Conservation (phyloP, 129 eudicot species). For the Flaveria bidentis region DNA sequence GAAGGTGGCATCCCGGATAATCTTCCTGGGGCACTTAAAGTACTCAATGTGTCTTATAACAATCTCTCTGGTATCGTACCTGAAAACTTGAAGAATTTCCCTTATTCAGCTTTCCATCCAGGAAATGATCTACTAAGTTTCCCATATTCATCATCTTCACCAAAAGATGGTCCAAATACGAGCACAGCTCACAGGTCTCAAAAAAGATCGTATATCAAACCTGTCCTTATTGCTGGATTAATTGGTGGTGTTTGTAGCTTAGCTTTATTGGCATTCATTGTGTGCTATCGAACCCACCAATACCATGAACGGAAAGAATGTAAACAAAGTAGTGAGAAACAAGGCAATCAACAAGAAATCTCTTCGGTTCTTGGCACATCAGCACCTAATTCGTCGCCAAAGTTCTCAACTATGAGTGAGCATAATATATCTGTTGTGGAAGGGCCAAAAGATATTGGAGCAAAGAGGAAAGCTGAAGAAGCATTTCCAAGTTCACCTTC, state of each 20-base stretch:
- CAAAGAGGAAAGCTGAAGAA: slow-evolving; percentile 37
- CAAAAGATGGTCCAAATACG: slow-evolving; percentile 32
- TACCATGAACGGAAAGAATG: slow-evolving; percentile 18
- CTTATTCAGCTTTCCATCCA: slow-evolving; percentile 78
- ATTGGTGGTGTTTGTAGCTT: slow-evolving; percentile 46
- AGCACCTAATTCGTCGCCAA: slow-evolving; percentile 30
- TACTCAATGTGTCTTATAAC: slow-evolving; percentile 64
- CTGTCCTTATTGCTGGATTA: slow-evolving; percentile 58
- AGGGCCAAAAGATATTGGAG: slow-evolving; percentile 32
- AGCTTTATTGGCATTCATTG: slow-evolving; percentile 42
- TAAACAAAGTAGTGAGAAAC: slow-evolving; percentile 35
- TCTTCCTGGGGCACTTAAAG: slow-evolving; percentile 55
- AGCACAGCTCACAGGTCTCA: slow-evolving; percentile 35
- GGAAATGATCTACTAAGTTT: slow-evolving; percentile 60
- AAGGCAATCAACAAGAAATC: slow-evolving; percentile 34
- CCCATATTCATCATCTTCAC: slow-evolving; percentile 43
- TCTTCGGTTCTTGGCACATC: slow-evolving; percentile 39
- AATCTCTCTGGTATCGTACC: slow-evolving; percentile 79
- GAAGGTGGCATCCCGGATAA: slow-evolving; percentile 67
- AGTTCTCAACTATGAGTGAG: slow-evolving; percentile 29
- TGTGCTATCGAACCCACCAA: slow-evolving; percentile 48
- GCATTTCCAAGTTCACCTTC: slow-evolving; percentile 47
- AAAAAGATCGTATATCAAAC: slow-evolving; percentile 43
- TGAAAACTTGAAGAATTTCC: slow-evolving; percentile 58
- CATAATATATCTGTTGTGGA: slow-evolving; percentile 32